phyloP scores from a whole-genome alignment of 768 basidiomycete genomes.

The Naganishia vaughanmartiniae region DNA sequence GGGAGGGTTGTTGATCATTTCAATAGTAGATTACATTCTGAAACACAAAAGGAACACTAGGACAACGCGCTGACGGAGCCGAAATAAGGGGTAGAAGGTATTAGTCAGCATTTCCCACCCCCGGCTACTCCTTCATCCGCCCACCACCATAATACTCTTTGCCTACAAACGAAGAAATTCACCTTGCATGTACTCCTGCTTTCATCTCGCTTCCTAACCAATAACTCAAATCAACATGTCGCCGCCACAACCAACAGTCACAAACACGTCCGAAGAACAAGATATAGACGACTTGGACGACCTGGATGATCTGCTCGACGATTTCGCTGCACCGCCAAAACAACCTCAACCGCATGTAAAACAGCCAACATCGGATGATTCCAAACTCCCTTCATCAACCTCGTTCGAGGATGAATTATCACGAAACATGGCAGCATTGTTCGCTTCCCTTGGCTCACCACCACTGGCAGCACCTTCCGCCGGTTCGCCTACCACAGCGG shows the following conservation, averaged over 20 bases:
- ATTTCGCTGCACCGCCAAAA: conserved; percentile 14
- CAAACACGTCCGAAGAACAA: background rate
- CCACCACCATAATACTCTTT: too few species aligned
- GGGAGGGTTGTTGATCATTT: background rate
- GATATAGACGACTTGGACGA: conserved; percentile 31
- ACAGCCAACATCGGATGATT: background rate
- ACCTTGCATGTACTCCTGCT: too few species aligned
- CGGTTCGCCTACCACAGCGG: background rate
- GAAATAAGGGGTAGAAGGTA: too few species aligned
- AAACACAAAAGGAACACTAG: too few species aligned
- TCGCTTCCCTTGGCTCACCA: background rate
- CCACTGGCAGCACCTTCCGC: background rate
- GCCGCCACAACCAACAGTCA: background rate
- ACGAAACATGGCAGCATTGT: conserved; percentile 13
- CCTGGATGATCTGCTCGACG: conserved; percentile 30
- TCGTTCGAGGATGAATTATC: conserved; percentile 15
- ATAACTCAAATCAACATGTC: background rate
- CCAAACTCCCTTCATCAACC: too few species aligned
- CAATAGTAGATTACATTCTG: too few species aligned
- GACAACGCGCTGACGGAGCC: too few species aligned
- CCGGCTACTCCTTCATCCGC: too few species aligned
- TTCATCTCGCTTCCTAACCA: background rate
- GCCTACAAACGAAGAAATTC: too few species aligned
- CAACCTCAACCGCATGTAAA: background rate
- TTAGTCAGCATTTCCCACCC: too few species aligned